phyloP scores from a whole-genome alignment of 2,329 filamentous ascomycete species.

The Aspergillus sp. region DNA sequence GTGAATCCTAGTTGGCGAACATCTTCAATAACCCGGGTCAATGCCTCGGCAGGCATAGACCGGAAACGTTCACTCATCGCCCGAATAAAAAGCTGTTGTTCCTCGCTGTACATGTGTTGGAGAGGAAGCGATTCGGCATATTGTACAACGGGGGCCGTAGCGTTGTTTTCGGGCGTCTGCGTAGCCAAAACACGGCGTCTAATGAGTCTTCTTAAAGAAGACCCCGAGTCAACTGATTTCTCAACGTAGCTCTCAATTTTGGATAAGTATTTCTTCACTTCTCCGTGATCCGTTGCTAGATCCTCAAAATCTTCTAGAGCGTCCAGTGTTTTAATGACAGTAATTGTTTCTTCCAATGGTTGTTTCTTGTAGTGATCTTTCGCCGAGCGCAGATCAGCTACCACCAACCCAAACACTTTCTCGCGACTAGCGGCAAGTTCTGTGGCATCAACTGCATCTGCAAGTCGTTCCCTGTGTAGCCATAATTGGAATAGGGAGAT shows the following conservation, averaged over 20 bases:
- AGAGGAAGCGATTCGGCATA: constrained; percentile 37
- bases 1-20: constrained; percentile 31
- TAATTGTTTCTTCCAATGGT: constrained; percentile 32
- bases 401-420: constrained; percentile 33
- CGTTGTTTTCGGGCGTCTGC: constrained; percentile 26
- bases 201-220: constrained; percentile 29
- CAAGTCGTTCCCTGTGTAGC: constrained; percentile 32
- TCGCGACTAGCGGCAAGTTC: constrained; percentile 34
- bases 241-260: constrained; percentile 39
- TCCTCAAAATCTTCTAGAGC: constrained; percentile 43
- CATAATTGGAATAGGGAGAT: constrained; percentile 37
- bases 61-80: constrained; percentile 36
- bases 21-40: constrained; percentile 33
- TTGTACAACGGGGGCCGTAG: constrained; percentile 31
- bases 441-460: constrained; percentile 27
- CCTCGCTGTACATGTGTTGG: constrained; percentile 36
- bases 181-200: constrained; percentile 36
- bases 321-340: constrained; percentile 38
- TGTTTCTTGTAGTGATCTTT: constrained; percentile 37
- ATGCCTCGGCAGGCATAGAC: constrained; percentile 29
- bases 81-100: constrained; percentile 39
- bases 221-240: constrained; percentile 32
- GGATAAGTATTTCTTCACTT: constrained; percentile 35
- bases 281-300: constrained; percentile 31
- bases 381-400: constrained; percentile 36